Evolutionary conservation across 2,329 filamentous ascomycete species (phyloP).

Genomic region (Apiospora hydei): DNA sequence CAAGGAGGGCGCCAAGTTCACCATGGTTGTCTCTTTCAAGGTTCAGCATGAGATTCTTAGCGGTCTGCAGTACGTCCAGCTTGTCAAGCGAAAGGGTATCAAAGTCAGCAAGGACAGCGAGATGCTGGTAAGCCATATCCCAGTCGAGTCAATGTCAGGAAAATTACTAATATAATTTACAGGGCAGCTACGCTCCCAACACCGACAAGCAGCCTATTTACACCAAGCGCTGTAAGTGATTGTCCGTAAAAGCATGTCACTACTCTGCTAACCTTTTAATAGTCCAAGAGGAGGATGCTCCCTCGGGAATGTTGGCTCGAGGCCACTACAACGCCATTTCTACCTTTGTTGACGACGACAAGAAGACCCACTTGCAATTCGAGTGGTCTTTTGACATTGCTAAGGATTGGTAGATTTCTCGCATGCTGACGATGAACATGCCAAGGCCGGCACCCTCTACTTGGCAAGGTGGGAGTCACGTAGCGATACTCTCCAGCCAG

Average conservation of each 20-base stretch:
- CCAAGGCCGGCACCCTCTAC: not conserved
- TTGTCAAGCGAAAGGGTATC: conserved; percentile 89
- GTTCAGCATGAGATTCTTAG: conserved; percentile 97
- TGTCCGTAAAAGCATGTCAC: not conserved
- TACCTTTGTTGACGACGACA: conserved; percentile 94
- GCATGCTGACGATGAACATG: conserved; percentile 2
- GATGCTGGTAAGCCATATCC: conserved; percentile 81
- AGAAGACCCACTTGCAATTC: conserved; percentile 87
- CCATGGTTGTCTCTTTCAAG: conserved; percentile 93
- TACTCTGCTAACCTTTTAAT: conserved; percentile 5
- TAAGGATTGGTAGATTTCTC: conserved; percentile 81
- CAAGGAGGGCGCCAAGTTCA: conserved; percentile 93
- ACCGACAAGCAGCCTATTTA: conserved; percentile 87
- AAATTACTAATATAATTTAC: conserved; percentile 24
- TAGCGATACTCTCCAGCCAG: not conserved
- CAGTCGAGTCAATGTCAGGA: not conserved
- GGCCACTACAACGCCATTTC: conserved; percentile 90
- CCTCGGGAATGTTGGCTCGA: conserved; percentile 86
- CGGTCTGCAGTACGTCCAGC: conserved; percentile 94
- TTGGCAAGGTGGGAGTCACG: conserved; percentile 5
- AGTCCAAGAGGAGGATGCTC: conserved; percentile 94
- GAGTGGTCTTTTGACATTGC: conserved; percentile 96
- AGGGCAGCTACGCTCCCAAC: conserved; percentile 94
- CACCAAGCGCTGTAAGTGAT: conserved; percentile 84
- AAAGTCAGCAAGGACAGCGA: conserved; percentile 92